Evolutionary conservation across 2,329 filamentous ascomycete species (phyloP), one percentile per base, ranked within the genome.

Genomic region (Fusarium guadeloupense): DNA sequence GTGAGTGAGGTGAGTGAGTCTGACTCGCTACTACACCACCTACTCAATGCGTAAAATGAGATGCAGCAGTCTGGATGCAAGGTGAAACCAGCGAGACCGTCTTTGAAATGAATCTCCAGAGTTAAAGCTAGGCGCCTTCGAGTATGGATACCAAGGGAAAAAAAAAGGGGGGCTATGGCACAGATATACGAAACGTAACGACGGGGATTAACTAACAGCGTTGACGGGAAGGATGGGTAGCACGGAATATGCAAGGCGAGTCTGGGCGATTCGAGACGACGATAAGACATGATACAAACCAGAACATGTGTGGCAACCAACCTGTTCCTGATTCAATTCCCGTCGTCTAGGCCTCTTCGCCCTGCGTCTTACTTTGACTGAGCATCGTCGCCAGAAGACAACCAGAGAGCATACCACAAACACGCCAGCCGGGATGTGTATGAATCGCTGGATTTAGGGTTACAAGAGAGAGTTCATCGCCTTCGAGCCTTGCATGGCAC

Each of bases 51-150:
- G 56, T 62, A 50, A 64, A 59, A 66, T 66, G 47, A 59, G 54
- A 37, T 43, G 20, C 23, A 42, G 20, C 23, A 42, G 26, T 41
- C 43, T 47, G 16, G 38, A 38, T 55, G 42, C 9, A 42, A 64
- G 50, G 43, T 55, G 59, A 48, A 59, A 59, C 56, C 54, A 66
- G 34, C 48, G 48, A 37, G 43, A 30, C 34, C 46, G 45, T 31
- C 58, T 44, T 48, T 39, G 37, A 52, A 44, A 61, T 64, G 57
- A 62, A 58, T 49, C 51, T 58, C 48, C 40, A 54, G 41, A 50
- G 37, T 54, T 41, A 61, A 62, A 64, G 62, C 62, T 64, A 65
- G 23, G 58, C 62, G 62, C 62, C 62, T 63, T 62, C 48, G 55
- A 52, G 58, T 53, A 42, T 47, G 45, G 49, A 35, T 44, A n/a